Percentiles rank a stretch among this genome's conserved stretches.
Conservation (phyloP, 768 basidiomycete species). For the Mycena latifolia region DNA sequence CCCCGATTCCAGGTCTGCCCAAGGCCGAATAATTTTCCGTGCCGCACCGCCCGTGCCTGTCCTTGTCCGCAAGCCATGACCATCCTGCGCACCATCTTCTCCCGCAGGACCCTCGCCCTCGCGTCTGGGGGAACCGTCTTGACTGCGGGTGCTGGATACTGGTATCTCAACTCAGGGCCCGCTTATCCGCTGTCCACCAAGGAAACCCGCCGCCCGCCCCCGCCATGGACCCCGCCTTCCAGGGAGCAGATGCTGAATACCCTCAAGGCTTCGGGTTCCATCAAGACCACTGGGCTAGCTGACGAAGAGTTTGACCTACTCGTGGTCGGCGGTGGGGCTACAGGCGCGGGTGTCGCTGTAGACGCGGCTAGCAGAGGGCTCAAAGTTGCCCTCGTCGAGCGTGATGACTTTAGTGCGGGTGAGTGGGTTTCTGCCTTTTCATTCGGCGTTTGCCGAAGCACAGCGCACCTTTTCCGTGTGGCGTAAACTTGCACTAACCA, state of each 20-base stretch:
- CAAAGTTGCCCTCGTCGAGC: conserved; percentile 92
- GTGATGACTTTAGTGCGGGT: conserved; percentile 94
- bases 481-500: neutral
- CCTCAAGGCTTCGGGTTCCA: conserved; percentile 62
- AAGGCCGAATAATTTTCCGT: neutral
- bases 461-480: neutral
- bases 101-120: conserved; percentile 66
- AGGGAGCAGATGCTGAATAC: conserved; percentile 73
- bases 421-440: conserved; percentile 38
- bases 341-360: conserved; percentile 95
- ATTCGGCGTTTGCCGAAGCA: too few relatives aligned
- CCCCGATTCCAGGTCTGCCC: neutral
- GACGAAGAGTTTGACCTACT: conserved; percentile 81
- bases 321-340: conserved; percentile 95
- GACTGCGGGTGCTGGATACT: conserved; percentile 71
- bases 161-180: conserved; percentile 81
- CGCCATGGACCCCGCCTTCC: conserved; percentile 83
- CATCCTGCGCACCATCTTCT: conserved; percentile 59
- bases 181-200: conserved; percentile 73
- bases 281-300: conserved; percentile 39
- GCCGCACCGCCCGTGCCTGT: neutral
- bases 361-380: conserved; percentile 94
- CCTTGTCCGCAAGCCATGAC: conserved; percentile 39
- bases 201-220: conserved; percentile 78
- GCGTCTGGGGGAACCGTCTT: conserved; percentile 65